Evolutionary conservation across 2,329 filamentous ascomycete species (phyloP).

Genomic region (Orbilia blumenaviensis): DNA sequence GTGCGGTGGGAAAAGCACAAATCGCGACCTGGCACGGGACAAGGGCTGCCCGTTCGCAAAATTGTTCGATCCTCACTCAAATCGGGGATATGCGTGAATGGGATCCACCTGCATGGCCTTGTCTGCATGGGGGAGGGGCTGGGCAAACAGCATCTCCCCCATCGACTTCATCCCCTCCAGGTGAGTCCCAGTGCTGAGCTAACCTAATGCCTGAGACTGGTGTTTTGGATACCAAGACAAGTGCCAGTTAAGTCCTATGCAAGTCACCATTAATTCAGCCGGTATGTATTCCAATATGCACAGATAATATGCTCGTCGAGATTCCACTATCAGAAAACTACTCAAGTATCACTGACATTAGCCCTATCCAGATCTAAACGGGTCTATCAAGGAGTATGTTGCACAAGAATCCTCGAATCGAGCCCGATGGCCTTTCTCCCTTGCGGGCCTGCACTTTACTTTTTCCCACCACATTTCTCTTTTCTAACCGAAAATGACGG

Average conservation of each 20-base stretch:
- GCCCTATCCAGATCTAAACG: too few relatives aligned
- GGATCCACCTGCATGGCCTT: conserved; percentile 8
- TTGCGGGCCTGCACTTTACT: background rate
- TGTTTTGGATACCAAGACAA: too few relatives aligned
- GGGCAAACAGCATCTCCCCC: background rate
- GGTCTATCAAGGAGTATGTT: background rate
- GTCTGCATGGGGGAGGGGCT: conserved; percentile 8
- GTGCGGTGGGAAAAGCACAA: background rate
- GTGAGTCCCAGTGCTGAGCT: too few relatives aligned
- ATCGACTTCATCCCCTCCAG: background rate
- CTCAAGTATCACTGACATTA: too few relatives aligned
- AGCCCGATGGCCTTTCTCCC: background rate
- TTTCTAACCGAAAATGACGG: conserved; percentile 14
- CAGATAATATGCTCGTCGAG: too few relatives aligned
- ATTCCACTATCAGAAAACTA: too few relatives aligned
- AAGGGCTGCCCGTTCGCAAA: conserved; percentile 16
- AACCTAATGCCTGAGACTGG: too few relatives aligned
- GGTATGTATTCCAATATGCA: background rate
- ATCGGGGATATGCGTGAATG: conserved; percentile 24
- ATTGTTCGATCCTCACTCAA: conserved; percentile 25
- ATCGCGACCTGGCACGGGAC: conserved; percentile 24
- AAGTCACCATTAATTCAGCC: too few relatives aligned
- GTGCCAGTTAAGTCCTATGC: too few relatives aligned
- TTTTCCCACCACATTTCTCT: background rate
- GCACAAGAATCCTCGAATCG: background rate